Conservation (phyloP, 2,329 filamentous ascomycete genomes). For the Arthrinium phaeospermum region DNA sequence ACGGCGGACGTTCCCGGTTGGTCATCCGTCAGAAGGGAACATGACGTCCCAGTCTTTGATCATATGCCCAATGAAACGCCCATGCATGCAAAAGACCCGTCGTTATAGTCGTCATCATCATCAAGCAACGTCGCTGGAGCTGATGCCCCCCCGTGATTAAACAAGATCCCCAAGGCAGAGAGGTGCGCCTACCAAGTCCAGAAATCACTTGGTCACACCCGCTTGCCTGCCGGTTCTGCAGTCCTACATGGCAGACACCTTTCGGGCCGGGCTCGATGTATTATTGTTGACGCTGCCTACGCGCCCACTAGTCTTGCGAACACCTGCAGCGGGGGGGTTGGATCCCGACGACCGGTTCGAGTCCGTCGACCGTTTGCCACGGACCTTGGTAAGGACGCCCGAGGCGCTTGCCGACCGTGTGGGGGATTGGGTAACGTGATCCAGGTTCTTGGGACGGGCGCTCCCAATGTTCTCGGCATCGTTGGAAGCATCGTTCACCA, state of each 20-base stretch:
- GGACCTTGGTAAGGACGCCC: slow-evolving; percentile 67
- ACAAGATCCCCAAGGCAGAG: too few relatives aligned
- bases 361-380: slow-evolving; percentile 61
- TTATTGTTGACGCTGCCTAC: slow-evolving; percentile 62
- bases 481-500: slow-evolving; percentile 70
- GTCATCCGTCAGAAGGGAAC: not conserved
- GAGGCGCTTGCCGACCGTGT: slow-evolving; percentile 58
- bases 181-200: slow-evolving; percentile 11
- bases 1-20: not conserved
- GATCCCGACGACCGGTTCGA: slow-evolving; percentile 46
- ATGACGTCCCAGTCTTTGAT: not conserved
- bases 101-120: slow-evolving; percentile 51
- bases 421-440: slow-evolving; percentile 54
- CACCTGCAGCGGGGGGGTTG: slow-evolving; percentile 52
- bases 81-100: slow-evolving; percentile 51
- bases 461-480: slow-evolving; percentile 74
- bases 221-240: not conserved
- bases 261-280: slow-evolving; percentile 53
- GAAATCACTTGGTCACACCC: slow-evolving; percentile 27
- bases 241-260: slow-evolving; percentile 55
- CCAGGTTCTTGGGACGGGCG: slow-evolving; percentile 61
- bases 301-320: slow-evolving; percentile 71
- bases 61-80: slow-evolving; percentile 40
- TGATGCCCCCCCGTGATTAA: slow-evolving; percentile 26
- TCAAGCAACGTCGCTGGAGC: slow-evolving; percentile 39